Base-by-base conservation (phyloP, 2,329 filamentous ascomycete species). In the Penicillium sp. region DNA sequence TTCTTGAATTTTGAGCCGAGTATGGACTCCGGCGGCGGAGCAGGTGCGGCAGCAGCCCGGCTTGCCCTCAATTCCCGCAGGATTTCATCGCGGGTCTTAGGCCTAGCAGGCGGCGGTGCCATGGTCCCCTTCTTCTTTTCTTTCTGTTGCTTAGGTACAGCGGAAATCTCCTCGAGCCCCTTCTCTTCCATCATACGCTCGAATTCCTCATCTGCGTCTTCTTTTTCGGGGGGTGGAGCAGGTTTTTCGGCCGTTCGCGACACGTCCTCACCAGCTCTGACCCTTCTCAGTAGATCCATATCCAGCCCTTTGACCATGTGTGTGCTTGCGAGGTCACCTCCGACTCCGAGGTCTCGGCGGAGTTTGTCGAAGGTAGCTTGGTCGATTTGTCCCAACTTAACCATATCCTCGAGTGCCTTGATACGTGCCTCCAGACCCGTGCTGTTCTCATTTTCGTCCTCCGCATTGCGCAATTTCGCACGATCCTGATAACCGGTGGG, bases 241-340 rank as follows among this genome's bases (percentile, higher is more conserved):
- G 46, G 53, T 49, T 53, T 58, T 52, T 52, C 60, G 37, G 48
- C 48, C 42, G 48, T 53, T 48, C 57, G 53, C 45, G 68, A 65
- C 22, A 88, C 77, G 67, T 90, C 73, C 52, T 76, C 74, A 1
- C 74, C 74, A n/a, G 66, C 69, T 46, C 66, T 69, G 0, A 72
- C 65, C 43, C 70, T 61, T 56, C 64, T 59, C 55, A 76, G 72
- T 12, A 97, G 73, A 66, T 86, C 85, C 65, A 88, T 86, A 69
- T 98, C 93, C 43, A 98, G 71, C 0, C 93, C 93, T 65, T 96
- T 97, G 42, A 97, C 84, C 57, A 96, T 71, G 75, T 95, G 88
- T 13, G 89, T 95, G 59, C 82, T 88, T 13, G 75, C 75, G 21
- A 90, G 70, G 65, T 95, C 86, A 7, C 90, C 91, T 3, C 89